Base-by-base conservation (phyloP, 1,284 basidiomycete genomes). In the Sporisorium scitamineum region DNA sequence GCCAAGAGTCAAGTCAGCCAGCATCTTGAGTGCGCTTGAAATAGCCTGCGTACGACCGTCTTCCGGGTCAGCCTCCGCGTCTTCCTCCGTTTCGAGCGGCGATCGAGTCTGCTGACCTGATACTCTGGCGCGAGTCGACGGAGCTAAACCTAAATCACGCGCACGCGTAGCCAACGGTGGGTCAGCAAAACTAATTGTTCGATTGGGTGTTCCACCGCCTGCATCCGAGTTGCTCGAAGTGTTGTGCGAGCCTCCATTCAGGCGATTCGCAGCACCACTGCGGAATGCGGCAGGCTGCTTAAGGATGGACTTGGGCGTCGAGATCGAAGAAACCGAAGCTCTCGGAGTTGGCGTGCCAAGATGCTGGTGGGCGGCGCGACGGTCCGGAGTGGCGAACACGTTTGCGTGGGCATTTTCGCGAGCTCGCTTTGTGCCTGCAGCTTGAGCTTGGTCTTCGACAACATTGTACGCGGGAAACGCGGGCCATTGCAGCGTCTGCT, bases 171-270 rank as follows among this genome's bases (percentile, higher is more conserved):
- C 58, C 8, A 45, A 54, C 16, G 72, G 66, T 52, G 67, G 67
- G 62, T 75, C 72, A 16, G 59, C 72, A 54, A 75, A 75, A 63
- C 72, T 75, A 37, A 75, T 75, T 9, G 72, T 75, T 52, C 72
- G 58, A 57, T 70, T 75, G 16, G 72, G 72, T 29, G 72, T 75
- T 53, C 66, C 66, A n/a, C 41, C 55, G 14, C 54, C 61, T 7
- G 42, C 65, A 13, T 45, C 59, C 37, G 62, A 61, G 32, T 50
- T 58, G 22, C 44, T 45, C 39, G 62, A 66, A 10, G 37, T 51
- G 55, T 52, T 71, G 45, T 61, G 57, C 31, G 62, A 57, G 24
- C 37, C 68, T 7, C 57, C 61, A 14, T 61, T 51, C 29, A 55
- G 42, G 22, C 52, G 53, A n/a, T 10, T 61, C 0, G 55, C 39